These are phyloP conservation scores for Flaveria robusta DNA, from an alignment of 129 eudicot species.

Conservation along the genomic window DNA sequence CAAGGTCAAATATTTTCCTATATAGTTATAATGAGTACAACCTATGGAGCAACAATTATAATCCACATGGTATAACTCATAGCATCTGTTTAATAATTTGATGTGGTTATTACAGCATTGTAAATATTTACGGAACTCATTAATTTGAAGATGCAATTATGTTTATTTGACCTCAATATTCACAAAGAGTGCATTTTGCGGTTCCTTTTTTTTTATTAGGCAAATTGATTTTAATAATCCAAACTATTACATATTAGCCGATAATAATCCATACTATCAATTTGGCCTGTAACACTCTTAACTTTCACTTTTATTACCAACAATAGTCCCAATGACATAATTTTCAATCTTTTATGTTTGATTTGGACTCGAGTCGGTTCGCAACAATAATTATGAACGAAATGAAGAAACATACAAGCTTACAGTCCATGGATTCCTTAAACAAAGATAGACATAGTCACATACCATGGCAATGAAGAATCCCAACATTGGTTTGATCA, in stretches of 20 bases:
- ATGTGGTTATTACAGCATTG: neutral
- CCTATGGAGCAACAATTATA: conserved; percentile 1
- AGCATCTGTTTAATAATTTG: neutral
- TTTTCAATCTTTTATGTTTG: too few relatives aligned
- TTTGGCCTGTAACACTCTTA: too few relatives aligned
- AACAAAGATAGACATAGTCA: conserved; percentile 13
- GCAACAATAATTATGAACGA: too few relatives aligned
- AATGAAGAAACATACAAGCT: too few relatives aligned
- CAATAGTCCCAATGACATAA: too few relatives aligned
- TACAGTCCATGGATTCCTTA: too few relatives aligned
- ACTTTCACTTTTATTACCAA: too few relatives aligned
- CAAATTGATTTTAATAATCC: too few relatives aligned
- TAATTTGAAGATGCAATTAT: neutral
- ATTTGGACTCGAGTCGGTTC: too few relatives aligned
- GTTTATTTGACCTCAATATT: neutral
- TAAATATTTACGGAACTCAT: neutral
- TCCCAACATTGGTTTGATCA: conserved; percentile 89
- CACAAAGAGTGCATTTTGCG: neutral
- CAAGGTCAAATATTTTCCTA: conserved; percentile 4
- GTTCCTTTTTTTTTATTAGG: too few relatives aligned
- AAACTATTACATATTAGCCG: too few relatives aligned
- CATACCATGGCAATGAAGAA: conserved; percentile 85
- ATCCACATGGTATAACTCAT: neutral
- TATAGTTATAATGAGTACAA: neutral
- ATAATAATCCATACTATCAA: too few relatives aligned